Evolutionary conservation across 768 basidiomycete genomes (phyloP).

Genomic region (Psilocybe azurescens): DNA sequence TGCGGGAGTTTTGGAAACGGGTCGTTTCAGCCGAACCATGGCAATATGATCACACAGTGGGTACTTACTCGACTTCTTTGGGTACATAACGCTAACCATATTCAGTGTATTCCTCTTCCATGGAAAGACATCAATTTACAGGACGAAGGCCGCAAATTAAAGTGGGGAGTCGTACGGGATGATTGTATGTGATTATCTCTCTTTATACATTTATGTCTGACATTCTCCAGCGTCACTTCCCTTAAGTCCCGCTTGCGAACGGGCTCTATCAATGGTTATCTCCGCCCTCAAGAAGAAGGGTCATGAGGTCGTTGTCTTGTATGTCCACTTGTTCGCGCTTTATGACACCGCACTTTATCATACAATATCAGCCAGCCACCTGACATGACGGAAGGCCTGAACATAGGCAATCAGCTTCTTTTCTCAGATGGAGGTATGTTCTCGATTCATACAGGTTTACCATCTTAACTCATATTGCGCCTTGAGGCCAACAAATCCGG

Average conservation of each 20-base stretch:
- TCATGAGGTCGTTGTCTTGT: slow-evolving; percentile 71
- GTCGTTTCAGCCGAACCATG: slow-evolving; percentile 67
- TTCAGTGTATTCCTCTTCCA: slow-evolving; percentile 53
- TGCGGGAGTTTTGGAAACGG: slow-evolving; percentile 70
- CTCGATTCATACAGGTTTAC: slow-evolving; percentile 10
- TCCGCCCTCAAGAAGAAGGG: slow-evolving; percentile 60
- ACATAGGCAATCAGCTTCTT: slow-evolving; percentile 56
- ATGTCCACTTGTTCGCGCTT: slow-evolving; percentile 25
- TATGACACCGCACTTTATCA: not conserved
- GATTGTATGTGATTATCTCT: slow-evolving; percentile 36
- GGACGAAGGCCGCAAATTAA: slow-evolving; percentile 54
- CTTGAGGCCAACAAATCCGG: slow-evolving; percentile 48
- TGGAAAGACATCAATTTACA: slow-evolving; percentile 54
- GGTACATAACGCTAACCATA: not conserved
- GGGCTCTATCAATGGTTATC: slow-evolving; percentile 57
- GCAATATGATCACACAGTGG: slow-evolving; percentile 66
- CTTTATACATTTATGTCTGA: not conserved
- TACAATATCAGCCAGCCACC: slow-evolving; percentile 42
- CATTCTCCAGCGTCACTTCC: slow-evolving; percentile 52
- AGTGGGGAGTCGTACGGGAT: slow-evolving; percentile 68
- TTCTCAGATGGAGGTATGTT: slow-evolving; percentile 61
- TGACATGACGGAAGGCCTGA: slow-evolving; percentile 52
- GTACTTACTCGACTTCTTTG: slow-evolving; percentile 11
- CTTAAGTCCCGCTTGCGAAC: slow-evolving; percentile 66
- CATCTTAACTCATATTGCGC: slow-evolving; percentile 12